Conservation (phyloP, 768 basidiomycete genomes). For the Boletus rex-veris region DNA sequence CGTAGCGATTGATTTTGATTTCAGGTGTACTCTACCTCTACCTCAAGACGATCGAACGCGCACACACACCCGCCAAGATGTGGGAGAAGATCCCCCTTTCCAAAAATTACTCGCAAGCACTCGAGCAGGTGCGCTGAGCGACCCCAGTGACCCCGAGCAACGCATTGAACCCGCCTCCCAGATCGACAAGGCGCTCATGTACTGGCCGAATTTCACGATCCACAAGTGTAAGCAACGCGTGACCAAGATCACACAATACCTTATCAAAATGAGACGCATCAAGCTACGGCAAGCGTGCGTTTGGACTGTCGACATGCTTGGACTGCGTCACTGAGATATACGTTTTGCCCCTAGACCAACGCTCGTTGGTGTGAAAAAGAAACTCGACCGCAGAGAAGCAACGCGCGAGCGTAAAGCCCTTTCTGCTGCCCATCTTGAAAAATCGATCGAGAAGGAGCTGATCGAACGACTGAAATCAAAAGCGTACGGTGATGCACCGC, state of each 20-base stretch:
- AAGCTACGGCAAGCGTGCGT: slow-evolving; percentile 82
- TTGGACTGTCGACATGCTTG: neutral
- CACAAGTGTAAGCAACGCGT: slow-evolving; percentile 99
- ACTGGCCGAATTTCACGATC: slow-evolving; percentile 96
- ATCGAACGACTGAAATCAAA: slow-evolving; percentile 94
- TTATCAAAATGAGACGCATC: slow-evolving; percentile 95
- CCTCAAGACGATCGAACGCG: slow-evolving; percentile 96
- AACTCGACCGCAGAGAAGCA: slow-evolving; percentile 88
- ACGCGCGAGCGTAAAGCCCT: slow-evolving; percentile 94
- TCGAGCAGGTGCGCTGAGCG: slow-evolving; percentile 72
- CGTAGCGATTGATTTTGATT: neutral
- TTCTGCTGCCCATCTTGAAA: slow-evolving; percentile 91
- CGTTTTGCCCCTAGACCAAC: slow-evolving; percentile 59
- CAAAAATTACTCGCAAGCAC: slow-evolving; percentile 90
- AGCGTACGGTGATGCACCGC: slow-evolving; percentile 94
- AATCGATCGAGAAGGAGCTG: slow-evolving; percentile 92
- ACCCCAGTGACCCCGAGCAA: too few relatives aligned
- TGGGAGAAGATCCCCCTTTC: slow-evolving; percentile 95
- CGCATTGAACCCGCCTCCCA: slow-evolving; percentile 29
- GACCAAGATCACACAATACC: slow-evolving; percentile 98
- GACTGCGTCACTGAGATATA: neutral
- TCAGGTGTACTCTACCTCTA: slow-evolving; percentile 87
- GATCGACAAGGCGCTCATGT: slow-evolving; percentile 95
- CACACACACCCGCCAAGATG: slow-evolving; percentile 94
- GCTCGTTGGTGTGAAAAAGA: slow-evolving; percentile 94